Evolutionary conservation across 2,329 filamentous ascomycete species (phyloP).

Genomic region (Zymoseptoria tritici): DNA sequence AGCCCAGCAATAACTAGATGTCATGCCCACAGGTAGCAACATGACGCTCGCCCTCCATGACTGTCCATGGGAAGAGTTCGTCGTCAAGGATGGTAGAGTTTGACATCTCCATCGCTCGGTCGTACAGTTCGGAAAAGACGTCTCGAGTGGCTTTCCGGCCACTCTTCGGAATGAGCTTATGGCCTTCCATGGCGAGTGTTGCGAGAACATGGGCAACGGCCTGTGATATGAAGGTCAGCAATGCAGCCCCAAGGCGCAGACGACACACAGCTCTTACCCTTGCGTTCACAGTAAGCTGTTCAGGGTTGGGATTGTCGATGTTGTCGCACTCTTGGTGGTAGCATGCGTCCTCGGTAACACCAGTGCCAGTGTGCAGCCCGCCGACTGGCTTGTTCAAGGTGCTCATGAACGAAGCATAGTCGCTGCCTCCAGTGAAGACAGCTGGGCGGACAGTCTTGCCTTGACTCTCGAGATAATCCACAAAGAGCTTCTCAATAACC

Average conservation of each 20-base stretch:
- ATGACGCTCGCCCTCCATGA: slow-evolving; percentile 7
- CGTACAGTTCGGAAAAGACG: background rate
- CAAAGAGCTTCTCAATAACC: slow-evolving; percentile 33
- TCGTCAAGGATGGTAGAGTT: slow-evolving; percentile 2
- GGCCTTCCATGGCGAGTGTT: slow-evolving; percentile 10
- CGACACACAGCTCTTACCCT: slow-evolving; percentile 4
- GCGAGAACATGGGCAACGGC: slow-evolving; percentile 9
- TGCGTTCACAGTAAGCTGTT: slow-evolving; percentile 5
- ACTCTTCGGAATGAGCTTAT: slow-evolving; percentile 6
- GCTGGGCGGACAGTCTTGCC: slow-evolving; percentile 26
- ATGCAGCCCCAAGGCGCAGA: background rate
- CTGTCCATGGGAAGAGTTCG: slow-evolving; percentile 7
- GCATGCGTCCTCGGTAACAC: slow-evolving; percentile 31
- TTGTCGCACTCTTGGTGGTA: slow-evolving; percentile 32
- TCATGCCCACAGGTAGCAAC: slow-evolving; percentile 5
- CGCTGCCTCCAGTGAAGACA: slow-evolving; percentile 31
- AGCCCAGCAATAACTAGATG: background rate
- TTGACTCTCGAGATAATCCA: slow-evolving; percentile 24
- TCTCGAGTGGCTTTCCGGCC: slow-evolving; percentile 2
- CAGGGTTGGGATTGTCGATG: slow-evolving; percentile 26
- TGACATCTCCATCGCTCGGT: slow-evolving; percentile 11
- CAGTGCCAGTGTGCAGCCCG: slow-evolving; percentile 32
- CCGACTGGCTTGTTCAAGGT: slow-evolving; percentile 30
- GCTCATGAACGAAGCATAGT: slow-evolving; percentile 33
- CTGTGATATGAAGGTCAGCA: background rate